A percentile compares a stretch with the other conserved stretches of the same genome.
These are phyloP conservation scores for Mesostigma viride DNA, from an alignment of 139 green algal species.

Conservation along the genomic window DNA sequence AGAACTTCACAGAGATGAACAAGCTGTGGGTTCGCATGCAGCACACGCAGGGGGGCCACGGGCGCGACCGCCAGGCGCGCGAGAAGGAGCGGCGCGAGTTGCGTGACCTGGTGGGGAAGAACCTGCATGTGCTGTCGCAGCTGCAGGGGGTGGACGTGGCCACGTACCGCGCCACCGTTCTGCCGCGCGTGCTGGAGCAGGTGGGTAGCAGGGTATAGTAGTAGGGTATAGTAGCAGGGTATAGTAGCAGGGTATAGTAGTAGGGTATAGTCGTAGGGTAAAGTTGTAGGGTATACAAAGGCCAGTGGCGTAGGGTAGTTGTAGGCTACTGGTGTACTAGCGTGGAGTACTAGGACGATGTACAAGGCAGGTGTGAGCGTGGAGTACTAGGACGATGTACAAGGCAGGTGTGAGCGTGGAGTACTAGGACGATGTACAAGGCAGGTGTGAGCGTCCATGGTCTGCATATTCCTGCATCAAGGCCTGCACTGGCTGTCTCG, in stretches of 20 bases:
- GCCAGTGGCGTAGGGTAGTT: no score
- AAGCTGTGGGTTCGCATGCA: conserved; percentile 94
- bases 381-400: no score
- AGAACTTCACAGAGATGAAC: conserved; percentile 99
- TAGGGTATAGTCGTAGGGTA: neutral
- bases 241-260: neutral
- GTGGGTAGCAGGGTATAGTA: conserved; percentile 13
- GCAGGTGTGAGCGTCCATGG: no score
- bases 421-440: no score
- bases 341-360: no score
- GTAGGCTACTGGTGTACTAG: no score
- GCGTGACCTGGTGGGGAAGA: conserved; percentile 87
- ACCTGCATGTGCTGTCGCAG: conserved; percentile 86
- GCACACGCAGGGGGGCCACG: conserved; percentile 4
- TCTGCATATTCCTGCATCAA: no score
- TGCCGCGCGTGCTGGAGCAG: conserved; percentile 42
- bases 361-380: no score
- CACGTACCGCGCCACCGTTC: conserved; percentile 63
- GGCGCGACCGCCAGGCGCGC: conserved; percentile 26
- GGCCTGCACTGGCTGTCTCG: no score
- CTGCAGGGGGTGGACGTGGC: conserved; percentile 82
- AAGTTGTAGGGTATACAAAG: no score
- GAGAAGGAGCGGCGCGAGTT: conserved; percentile 83
- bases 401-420: no score
- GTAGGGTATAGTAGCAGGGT: neutral